A percentile compares a stretch with the other conserved stretches of the same genome.
These are phyloP conservation scores for Diospyros lotus DNA, from an alignment of 148 eudicot species.

Conservation along the genomic window DNA sequence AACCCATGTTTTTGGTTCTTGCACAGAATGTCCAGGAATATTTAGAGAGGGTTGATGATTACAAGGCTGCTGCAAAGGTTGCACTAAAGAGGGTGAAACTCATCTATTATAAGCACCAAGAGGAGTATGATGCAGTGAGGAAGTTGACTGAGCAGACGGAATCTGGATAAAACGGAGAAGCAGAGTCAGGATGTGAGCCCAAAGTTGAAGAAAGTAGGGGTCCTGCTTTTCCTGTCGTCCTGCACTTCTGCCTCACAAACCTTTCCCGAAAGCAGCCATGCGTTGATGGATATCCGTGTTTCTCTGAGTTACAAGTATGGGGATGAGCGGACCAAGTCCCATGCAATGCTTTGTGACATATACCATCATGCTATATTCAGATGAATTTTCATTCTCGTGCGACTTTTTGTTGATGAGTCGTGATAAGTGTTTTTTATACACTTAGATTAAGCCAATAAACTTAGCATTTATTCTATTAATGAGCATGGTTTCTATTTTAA, in stretches of 20 bases:
- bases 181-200: conserved; percentile 31
- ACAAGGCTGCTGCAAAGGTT: conserved; percentile 68
- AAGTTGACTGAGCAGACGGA: conserved; percentile 59
- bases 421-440: too few relatives aligned
- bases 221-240: conserved; percentile 64
- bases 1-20: conserved; percentile 63
- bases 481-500: too few relatives aligned
- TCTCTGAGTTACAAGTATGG: conserved; percentile 78
- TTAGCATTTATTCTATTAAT: too few relatives aligned
- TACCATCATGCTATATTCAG: conserved; percentile 86
- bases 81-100: conserved; percentile 72
- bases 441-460: too few relatives aligned
- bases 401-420: conserved; percentile 85
- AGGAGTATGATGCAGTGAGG: conserved; percentile 82
- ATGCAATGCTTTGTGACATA: conserved; percentile 93
- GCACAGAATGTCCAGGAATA: conserved; percentile 79
- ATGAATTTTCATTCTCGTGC: conserved; percentile 68
- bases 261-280: conserved; percentile 68
- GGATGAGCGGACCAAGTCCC: conserved; percentile 57
- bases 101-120: conserved; percentile 78
- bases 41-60: conserved; percentile 50
- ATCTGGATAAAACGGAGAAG: conserved; percentile 31
- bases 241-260: conserved; percentile 63
- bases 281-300: conserved; percentile 76
- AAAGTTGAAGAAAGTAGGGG: conserved; percentile 45